These are phyloP conservation scores for Russula olivacea DNA, from an alignment of 768 basidiomycete species.

Conservation along the genomic window DNA sequence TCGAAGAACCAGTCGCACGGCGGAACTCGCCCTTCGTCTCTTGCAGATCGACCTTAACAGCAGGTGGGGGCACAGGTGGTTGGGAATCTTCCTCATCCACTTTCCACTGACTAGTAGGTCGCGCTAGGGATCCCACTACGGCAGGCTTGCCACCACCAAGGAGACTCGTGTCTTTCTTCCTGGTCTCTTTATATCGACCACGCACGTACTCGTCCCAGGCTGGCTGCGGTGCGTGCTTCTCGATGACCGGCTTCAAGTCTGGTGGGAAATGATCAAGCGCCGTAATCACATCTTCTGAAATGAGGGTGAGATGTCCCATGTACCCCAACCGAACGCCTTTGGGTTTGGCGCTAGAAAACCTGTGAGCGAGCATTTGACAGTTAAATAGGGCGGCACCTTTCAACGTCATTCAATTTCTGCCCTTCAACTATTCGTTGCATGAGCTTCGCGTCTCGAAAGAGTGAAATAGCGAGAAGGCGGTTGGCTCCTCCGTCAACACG, in stretches of 20 bases:
- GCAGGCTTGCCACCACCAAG: conserved; percentile 85
- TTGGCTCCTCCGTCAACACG: conserved; percentile 78
- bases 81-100: conserved; percentile 51
- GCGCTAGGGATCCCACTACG: conserved; percentile 30
- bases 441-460: conserved; percentile 82
- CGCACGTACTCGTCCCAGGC: conserved; percentile 90
- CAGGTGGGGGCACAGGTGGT: conserved; percentile 10
- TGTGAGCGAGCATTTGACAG: conserved; percentile 3
- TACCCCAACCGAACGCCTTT: conserved; percentile 82
- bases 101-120: conserved; percentile 45
- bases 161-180: conserved; percentile 68
- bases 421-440: conserved; percentile 86
- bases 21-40: conserved; percentile 54
- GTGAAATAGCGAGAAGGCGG: conserved; percentile 71
- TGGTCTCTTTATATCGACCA: conserved; percentile 80
- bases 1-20: conserved; percentile 39
- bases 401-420: conserved; percentile 69
- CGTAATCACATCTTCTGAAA: conserved; percentile 90
- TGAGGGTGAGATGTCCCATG: conserved; percentile 95
- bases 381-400: conserved; percentile 46
- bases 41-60: conserved; percentile 17
- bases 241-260: conserved; percentile 62
- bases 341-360: conserved; percentile 50
- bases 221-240: conserved; percentile 62
- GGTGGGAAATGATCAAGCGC: conserved; percentile 84